Percentiles rank a stretch among this genome's conserved stretches.
Evolutionary conservation across 2,329 filamentous ascomycete genomes (phyloP).

Genomic region (Xenoacremonium recifei): DNA sequence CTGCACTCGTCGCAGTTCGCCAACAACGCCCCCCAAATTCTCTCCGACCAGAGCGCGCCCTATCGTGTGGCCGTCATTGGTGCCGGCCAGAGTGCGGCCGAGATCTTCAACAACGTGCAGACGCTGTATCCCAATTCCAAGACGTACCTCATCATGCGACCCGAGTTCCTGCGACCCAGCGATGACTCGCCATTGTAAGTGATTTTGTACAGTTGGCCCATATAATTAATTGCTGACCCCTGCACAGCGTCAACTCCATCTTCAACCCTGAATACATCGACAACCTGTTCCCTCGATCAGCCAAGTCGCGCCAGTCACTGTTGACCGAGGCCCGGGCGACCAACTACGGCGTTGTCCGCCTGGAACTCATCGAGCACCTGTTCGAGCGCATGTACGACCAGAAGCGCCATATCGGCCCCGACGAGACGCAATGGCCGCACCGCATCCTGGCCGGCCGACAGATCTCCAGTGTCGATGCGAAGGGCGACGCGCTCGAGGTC

Average conservation of each 20-base stretch:
- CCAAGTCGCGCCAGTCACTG: conserved; percentile 57
- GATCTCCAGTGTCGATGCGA: conserved; percentile 60
- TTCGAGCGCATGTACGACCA: conserved; percentile 90
- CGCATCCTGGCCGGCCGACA: conserved; percentile 71
- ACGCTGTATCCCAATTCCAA: conserved; percentile 76
- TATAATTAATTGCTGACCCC: conserved; percentile 21
- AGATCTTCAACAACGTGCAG: conserved; percentile 91
- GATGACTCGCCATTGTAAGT: conserved; percentile 95
- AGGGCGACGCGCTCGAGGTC: conserved; percentile 54
- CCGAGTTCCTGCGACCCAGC: conserved; percentile 80
- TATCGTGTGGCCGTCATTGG: conserved; percentile 84
- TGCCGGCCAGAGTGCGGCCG: conserved; percentile 87
- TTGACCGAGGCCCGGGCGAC: conserved; percentile 75
- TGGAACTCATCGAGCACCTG: conserved; percentile 85
- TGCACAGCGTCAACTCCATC: conserved; percentile 80
- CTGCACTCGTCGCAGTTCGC: conserved; percentile 90
- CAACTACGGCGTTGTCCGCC: conserved; percentile 91
- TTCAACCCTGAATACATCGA: conserved; percentile 89
- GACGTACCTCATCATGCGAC: conserved; percentile 77
- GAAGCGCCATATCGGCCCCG: conserved; percentile 64
- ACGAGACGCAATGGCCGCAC: conserved; percentile 77
- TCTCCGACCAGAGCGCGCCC: conserved; percentile 52
- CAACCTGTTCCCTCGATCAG: conserved; percentile 66
- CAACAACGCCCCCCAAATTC: conserved; percentile 58
- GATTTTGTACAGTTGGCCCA: background rate